Evolutionary conservation across 2,329 filamentous ascomycete species (phyloP).

Genomic region (Penicillium sp.): DNA sequence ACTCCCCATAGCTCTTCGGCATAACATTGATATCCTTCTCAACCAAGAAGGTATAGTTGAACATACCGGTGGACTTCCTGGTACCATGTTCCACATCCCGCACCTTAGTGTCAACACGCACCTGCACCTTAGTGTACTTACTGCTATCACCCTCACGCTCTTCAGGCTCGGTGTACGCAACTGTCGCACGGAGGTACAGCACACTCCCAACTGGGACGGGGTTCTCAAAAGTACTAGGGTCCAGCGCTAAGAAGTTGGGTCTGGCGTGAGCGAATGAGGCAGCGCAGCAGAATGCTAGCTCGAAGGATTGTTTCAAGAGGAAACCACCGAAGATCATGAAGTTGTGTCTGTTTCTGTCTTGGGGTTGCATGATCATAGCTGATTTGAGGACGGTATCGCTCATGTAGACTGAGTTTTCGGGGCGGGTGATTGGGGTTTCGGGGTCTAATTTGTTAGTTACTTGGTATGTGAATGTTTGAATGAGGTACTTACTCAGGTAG

Average conservation of each 20-base stretch:
- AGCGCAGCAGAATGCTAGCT: slow-evolving; percentile 73
- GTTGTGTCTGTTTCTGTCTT: slow-evolving; percentile 68
- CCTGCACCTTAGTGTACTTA: slow-evolving; percentile 64
- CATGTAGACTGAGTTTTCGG: slow-evolving; percentile 62
- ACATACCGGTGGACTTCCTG: slow-evolving; percentile 69
- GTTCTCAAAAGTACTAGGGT: slow-evolving; percentile 73
- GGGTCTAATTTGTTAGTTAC: slow-evolving; percentile 46
- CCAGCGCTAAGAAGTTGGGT: slow-evolving; percentile 70
- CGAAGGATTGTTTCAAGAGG: slow-evolving; percentile 72
- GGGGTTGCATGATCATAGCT: slow-evolving; percentile 74
- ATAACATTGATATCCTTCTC: slow-evolving; percentile 66
- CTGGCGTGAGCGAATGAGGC: slow-evolving; percentile 69
- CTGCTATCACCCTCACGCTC: slow-evolving; percentile 46
- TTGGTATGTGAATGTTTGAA: neutral
- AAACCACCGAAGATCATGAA: slow-evolving; percentile 80
- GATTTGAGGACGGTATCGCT: slow-evolving; percentile 63
- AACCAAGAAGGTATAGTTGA: slow-evolving; percentile 73
- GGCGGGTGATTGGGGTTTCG: slow-evolving; percentile 54
- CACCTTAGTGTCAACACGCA: slow-evolving; percentile 71
- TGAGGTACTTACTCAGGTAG: slow-evolving; percentile 53
- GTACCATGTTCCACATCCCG: slow-evolving; percentile 69
- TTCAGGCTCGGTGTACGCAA: slow-evolving; percentile 70
- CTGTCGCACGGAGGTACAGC: slow-evolving; percentile 69
- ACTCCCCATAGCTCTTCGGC: slow-evolving; percentile 63
- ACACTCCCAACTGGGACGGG: slow-evolving; percentile 74